Evolutionary conservation across 1,284 basidiomycete species (phyloP).

Genomic region (Schizophyllum amplum): DNA sequence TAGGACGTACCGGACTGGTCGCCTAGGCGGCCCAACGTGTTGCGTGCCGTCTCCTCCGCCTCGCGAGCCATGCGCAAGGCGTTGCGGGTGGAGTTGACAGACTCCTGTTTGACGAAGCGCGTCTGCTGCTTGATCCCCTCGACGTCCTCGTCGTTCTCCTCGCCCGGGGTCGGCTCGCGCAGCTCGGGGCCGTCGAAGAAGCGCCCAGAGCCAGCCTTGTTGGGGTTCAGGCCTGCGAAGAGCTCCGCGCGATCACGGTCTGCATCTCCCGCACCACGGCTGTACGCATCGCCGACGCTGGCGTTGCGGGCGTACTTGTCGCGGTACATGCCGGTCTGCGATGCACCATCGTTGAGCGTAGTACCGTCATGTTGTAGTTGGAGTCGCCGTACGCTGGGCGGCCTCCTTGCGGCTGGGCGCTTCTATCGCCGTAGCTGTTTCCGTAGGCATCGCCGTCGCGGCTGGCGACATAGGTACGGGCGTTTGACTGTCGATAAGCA

Average conservation of each 20-base stretch:
- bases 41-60: slow-evolving; percentile 91
- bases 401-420: slow-evolving; percentile 14
- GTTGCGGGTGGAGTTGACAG: slow-evolving; percentile 85
- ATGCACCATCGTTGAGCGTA: slow-evolving; percentile 19
- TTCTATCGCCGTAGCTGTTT: slow-evolving; percentile 18
- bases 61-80: slow-evolving; percentile 89
- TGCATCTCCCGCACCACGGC: slow-evolving; percentile 43
- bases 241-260: slow-evolving; percentile 69
- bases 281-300: slow-evolving; percentile 53
- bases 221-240: slow-evolving; percentile 63
- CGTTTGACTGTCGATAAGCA: slow-evolving; percentile 40
- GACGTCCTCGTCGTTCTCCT: slow-evolving; percentile 92
- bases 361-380: slow-evolving; percentile 15
- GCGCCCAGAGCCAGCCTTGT: slow-evolving; percentile 47
- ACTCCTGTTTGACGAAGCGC: slow-evolving; percentile 88
- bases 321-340: slow-evolving; percentile 19
- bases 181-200: slow-evolving; percentile 56
- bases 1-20: slow-evolving; percentile 83
- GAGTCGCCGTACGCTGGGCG: slow-evolving; percentile 13
- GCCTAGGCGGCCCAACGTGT: slow-evolving; percentile 82
- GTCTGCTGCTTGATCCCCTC: slow-evolving; percentile 96
- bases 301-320: slow-evolving; percentile 45
- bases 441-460: slow-evolving; percentile 54
- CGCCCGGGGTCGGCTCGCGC: slow-evolving; percentile 45
- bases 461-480: slow-evolving; percentile 57